A percentile compares a stretch with the other conserved stretches of the same genome.
Evolutionary conservation across 306 rosid genomes (phyloP).

Genomic region (Quercus agrifolia): DNA sequence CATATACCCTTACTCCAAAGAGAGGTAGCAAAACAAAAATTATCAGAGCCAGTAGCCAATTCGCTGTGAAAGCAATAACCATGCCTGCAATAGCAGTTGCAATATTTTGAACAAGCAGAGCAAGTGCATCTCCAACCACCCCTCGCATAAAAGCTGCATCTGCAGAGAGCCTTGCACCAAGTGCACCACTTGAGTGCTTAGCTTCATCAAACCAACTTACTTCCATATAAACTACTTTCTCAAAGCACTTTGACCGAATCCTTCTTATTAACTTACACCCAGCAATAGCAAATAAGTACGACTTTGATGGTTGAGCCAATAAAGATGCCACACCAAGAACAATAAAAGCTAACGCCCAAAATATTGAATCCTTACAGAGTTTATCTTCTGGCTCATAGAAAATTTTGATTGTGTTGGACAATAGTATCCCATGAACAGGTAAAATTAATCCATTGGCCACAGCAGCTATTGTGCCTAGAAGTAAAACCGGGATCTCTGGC

Average conservation of each 20-base stretch:
- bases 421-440: constrained; percentile 49
- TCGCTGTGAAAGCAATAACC: constrained; percentile 58
- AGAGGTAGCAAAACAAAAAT: constrained; percentile 58
- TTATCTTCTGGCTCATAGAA: constrained; percentile 57
- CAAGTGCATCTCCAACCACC: constrained; percentile 71
- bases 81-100: constrained; percentile 49
- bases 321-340: constrained; percentile 39
- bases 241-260: constrained; percentile 57
- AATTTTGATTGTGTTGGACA: constrained; percentile 43
- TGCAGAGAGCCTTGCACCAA: constrained; percentile 75
- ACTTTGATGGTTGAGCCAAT: constrained; percentile 36
- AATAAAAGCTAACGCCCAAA: constrained; percentile 61
- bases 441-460: constrained; percentile 40
- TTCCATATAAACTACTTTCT: constrained; percentile 73
- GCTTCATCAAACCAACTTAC: constrained; percentile 70
- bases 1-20: constrained; percentile 39
- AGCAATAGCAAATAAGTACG: constrained; percentile 62
- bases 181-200: constrained; percentile 70
- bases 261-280: constrained; percentile 60
- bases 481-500: constrained; percentile 62
- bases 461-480: constrained; percentile 59
- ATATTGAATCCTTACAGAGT: constrained; percentile 57
- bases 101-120: constrained; percentile 52
- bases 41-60: constrained; percentile 65
- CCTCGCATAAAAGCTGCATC: constrained; percentile 62